Conservation (phyloP, 2,329 filamentous ascomycete species). For the Sporothrix brasiliensis region DNA sequence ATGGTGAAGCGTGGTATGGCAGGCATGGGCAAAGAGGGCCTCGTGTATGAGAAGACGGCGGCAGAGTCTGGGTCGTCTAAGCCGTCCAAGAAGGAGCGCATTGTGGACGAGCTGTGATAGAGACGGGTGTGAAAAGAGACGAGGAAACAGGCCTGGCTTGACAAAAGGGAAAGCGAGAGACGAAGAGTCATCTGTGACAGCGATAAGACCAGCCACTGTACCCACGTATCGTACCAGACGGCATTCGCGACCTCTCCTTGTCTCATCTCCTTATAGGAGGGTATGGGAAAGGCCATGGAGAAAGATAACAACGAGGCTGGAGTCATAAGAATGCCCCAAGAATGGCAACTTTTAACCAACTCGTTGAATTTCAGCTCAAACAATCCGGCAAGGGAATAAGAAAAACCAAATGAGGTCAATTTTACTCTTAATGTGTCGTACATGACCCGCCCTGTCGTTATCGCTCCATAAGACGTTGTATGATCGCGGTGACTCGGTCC, state of each 20-base stretch:
- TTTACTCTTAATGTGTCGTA: not conserved
- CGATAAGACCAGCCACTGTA: not conserved
- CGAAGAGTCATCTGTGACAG: constrained; percentile 7
- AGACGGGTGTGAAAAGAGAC: not conserved
- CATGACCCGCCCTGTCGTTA: not conserved
- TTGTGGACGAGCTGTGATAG: constrained; percentile 42
- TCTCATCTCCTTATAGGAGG: constrained; percentile 21
- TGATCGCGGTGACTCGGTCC: constrained; percentile 22
- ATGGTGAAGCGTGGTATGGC: constrained; percentile 56
- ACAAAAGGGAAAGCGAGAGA: not conserved
- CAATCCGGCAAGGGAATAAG: no score
- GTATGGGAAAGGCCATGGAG: not conserved
- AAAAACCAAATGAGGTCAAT: not conserved
- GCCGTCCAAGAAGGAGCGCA: constrained; percentile 30
- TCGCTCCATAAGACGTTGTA: not conserved
- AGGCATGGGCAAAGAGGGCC: constrained; percentile 44
- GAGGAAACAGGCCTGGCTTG: not conserved
- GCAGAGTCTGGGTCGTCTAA: not conserved
- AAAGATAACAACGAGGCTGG: not conserved
- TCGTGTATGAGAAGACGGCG: constrained; percentile 18
- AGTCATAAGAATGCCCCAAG: not conserved
- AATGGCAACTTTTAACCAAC: not conserved
- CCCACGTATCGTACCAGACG: not conserved
- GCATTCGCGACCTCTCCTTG: not conserved
- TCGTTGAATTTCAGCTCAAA: not conserved